Percentiles rank a stretch among this genome's conserved stretches.
These are phyloP conservation scores for Panicum hallii DNA, from an alignment of 202 grass and related monocot genomes.

Conservation along the genomic window DNA sequence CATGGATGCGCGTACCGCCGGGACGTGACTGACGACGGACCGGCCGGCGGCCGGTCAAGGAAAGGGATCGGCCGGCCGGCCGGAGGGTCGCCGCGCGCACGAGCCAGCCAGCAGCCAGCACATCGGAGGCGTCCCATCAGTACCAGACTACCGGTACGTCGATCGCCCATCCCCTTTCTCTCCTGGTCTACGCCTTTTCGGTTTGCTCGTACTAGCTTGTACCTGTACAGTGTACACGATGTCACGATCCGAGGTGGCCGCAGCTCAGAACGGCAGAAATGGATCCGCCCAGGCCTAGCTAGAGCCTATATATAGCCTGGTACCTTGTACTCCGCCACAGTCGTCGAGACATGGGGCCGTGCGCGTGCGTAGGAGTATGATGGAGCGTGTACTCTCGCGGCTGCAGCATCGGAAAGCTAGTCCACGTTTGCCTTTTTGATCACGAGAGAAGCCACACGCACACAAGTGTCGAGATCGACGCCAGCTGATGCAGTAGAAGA, in stretches of 20 bases:
- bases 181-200: background rate
- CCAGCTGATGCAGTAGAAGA: background rate
- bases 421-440: background rate
- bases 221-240: too few relatives aligned
- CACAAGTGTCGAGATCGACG: background rate
- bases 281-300: too few relatives aligned
- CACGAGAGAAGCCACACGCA: too few relatives aligned
- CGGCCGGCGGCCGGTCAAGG: slow-evolving; percentile 31
- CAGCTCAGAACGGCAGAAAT: too few relatives aligned
- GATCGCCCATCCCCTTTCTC: background rate
- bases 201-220: background rate
- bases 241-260: too few relatives aligned
- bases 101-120: background rate
- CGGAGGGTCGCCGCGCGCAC: background rate
- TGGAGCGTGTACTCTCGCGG: background rate
- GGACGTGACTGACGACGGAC: slow-evolving; percentile 41
- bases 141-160: too few relatives aligned
- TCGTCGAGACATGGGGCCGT: too few relatives aligned
- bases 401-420: background rate
- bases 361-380: too few relatives aligned
- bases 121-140: background rate
- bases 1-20: background rate
- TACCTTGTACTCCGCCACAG: too few relatives aligned
- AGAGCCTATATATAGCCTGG: too few relatives aligned
- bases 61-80: background rate